Evolutionary conservation across 306 rosid species (phyloP).

Genomic region (Urtica urens): DNA sequence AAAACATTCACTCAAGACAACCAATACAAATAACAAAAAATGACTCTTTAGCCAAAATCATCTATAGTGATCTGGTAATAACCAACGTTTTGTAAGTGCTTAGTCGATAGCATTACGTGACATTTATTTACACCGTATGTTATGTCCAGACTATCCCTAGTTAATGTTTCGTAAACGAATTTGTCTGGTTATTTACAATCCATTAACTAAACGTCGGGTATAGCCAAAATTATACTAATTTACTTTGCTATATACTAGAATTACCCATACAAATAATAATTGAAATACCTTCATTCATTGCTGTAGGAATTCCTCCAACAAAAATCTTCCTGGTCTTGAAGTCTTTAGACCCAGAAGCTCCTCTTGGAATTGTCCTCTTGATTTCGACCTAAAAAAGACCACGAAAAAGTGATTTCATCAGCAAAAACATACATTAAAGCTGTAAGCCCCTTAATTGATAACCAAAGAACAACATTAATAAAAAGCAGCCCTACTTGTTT

Average conservation of each 20-base stretch:
- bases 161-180: too few species aligned
- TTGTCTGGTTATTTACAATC: too few species aligned
- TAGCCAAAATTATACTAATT: too few species aligned
- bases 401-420: slow-evolving; percentile 9
- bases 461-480: background rate
- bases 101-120: too few species aligned
- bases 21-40: background rate
- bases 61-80: too few species aligned
- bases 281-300: slow-evolving; percentile 67
- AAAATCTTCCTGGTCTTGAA: slow-evolving; percentile 87
- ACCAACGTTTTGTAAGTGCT: too few species aligned
- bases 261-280: too few species aligned
- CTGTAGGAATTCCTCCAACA: slow-evolving; percentile 89
- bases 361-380: slow-evolving; percentile 94
- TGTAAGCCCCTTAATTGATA: background rate
- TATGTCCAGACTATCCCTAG: too few species aligned
- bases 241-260: too few species aligned
- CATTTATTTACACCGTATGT: too few species aligned
- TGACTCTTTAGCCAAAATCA: too few species aligned
- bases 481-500: slow-evolving; percentile 48
- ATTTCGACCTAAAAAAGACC: slow-evolving; percentile 56
- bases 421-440: background rate
- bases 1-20: background rate
- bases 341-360: slow-evolving; percentile 67
- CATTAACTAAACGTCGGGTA: too few species aligned